Base-by-base conservation (phyloP, 345 rosid genomes). In the Sonneratia caseolaris region DNA sequence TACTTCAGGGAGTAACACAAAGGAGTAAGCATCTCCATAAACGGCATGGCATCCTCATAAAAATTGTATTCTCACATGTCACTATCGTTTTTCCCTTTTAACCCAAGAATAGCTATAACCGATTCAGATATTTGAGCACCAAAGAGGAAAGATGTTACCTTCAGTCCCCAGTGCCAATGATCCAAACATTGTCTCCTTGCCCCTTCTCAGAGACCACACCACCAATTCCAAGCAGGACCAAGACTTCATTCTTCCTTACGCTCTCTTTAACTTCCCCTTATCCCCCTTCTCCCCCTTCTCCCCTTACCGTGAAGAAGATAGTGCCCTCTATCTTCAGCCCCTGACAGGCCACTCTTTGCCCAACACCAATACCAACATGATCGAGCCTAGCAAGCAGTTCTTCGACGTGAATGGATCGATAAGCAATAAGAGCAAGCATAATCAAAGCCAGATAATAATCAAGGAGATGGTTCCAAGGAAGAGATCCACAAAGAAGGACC, bases 201-300 rank as follows among this genome's bases (percentile, higher is more conserved):
- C 80, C 61, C 75, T 76, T 78, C 61, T 73, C 73, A 75, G 76
- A 64, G 75, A 72, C 38, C 43, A 51, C 68, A 64, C 32, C 73
- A 61, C 79, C 59, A 76, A 69, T 70, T 75, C 76, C 69, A 82
- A 74, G 70, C 81, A 76, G 57, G 83, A 76, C 66, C 68, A 62
- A 15, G 77, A 83, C 55, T 72, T 70, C 42, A 79, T 78, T 77
- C 78, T 81, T 49, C 80, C 71, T 64, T 37, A 61, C 69, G 76
- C 82, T 42, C 79, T 69, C 65, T 22, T 61, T 48, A 69, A 70
- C 55, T 57, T 82, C 51, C 86, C 76, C 21, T 57, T 91, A 45
- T 87, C 91, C 76, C 86, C 89, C n/a, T 83, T 77, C 61, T 87
- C 91, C 76, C 86, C 89, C n/a, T 83, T 77, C 61, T 43, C 75